Evolutionary conservation across 1,139 yeast genomes (phyloP), one percentile per base, ranked within the genome.

Genomic region (Scheffersomyces cryptocercus): DNA sequence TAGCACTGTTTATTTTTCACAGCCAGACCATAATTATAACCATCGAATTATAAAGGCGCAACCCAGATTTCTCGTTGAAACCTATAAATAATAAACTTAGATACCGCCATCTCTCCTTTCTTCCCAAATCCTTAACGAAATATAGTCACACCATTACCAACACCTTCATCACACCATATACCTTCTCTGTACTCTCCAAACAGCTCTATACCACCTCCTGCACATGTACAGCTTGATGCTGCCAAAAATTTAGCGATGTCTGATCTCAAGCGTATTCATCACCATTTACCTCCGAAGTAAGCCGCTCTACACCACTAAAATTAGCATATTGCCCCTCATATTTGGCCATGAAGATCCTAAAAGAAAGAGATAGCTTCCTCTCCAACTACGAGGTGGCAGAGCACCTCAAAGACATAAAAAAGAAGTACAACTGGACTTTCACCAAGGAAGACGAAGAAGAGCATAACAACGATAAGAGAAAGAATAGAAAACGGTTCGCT

Each of bases 311-410:
- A 5, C 26, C 8, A 5, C 8, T 20, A 3, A 20, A 6, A 20
- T 6, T 20, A 20, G 7, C 26, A 20, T 6, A 6, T 8, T 5
- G 8, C 26, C 26, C 26, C 7, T 20, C 7, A 20, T 6, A 20
- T 5, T 6, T 8, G 26, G 8, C 26, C 26, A 73, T 74, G 79
- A 68, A 73, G 60, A 63, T 74, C 39, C 58, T 73, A 41, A 60
- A 60, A 31, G 75, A 69, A 40, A 68, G 93, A 51, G 88, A 84
- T 45, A 77, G 81, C 48, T 75, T 88, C 47, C 70, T 88, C 40
- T 80, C 91, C 31, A 85, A 88, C 62, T 82, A 67, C 50, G 96
- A 88, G 64, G 95, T 88, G 3, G 67, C 70, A 36, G 70, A 77
- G 43, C 90, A 85, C 52, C 65, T 88, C 40, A 65, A 70, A 16